Evolutionary conservation across 371 early-diverging fungal genomes (phyloP), one percentile per base, ranked within the genome.

Genomic region (Zychaea mexicana): DNA sequence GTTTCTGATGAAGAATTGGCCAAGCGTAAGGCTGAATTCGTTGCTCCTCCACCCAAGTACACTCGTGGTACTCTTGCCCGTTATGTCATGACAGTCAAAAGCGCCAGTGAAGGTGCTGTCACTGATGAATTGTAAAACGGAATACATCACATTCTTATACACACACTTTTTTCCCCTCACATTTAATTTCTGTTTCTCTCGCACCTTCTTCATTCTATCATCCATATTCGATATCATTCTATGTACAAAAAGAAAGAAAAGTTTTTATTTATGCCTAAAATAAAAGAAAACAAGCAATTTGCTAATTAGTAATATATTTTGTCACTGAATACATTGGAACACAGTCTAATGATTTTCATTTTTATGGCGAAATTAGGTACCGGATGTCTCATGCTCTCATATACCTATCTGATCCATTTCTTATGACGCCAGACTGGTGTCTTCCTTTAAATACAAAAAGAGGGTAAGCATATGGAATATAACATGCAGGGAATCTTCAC

Each of bases 21-120:
- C 24, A 69, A 83, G 55, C 86, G 97, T 49, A 81, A 83, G 53
- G 75, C 75, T 26, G 62, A 39, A 52, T 98, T 94, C 92, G 82
- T 71, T 3, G 86, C 93, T 27, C 92, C 92, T 19, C 90, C 95
- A 33, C 88, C 81, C 63, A 95, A 95, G 82, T 94, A 91, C 60
- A 93, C 87, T n/a, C 78, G 81, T 42, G 98, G 98, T 27, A 90
- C 93, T 19, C 77, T 98, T 66, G 89, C 86, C 66, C 96, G 96
- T 81, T 97, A 95, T 72, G 89, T 92, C 68, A 92, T 91, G 84
- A 88, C 76, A 57, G 96, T 96, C 55, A 90, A 88, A 83, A 82
- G 87, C 53, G 94, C 95, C 17, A 88, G 87, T 30, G 88, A 86
- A 57, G 95, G 95, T 49, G 94, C 94, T 70, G 93, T 94, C 46